Evolutionary conservation across 139 green algal genomes (phyloP), one percentile per base, ranked within the genome.

Genomic region (Auxenochlorella pyrenoidosa): DNA sequence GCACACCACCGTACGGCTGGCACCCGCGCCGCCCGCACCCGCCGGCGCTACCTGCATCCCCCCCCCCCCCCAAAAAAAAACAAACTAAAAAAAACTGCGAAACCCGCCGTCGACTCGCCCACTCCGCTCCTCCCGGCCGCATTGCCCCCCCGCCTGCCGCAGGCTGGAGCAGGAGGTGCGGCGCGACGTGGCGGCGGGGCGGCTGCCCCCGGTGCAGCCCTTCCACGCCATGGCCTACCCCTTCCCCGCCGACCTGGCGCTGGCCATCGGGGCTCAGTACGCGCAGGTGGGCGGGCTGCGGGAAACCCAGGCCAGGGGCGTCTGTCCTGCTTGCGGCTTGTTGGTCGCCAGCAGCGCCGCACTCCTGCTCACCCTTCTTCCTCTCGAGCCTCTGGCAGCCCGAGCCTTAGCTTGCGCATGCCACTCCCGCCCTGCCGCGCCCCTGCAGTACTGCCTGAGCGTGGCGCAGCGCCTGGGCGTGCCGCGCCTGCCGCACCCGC

Each of bases 161-260:
- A 79, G 78, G 43, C 83, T 90, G 41, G 86, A 92, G 89, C 60
- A 75, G 92, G 75, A 95, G 77, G 90, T 97, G n/a, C 77, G 83
- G 59, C 75, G 82, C 1, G 94, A 98, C 76, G 82, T 98, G 34
- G 85, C 88, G 5, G 83, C 60, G 0, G 92, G 92, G 5, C 79
- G 92, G 13, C 83, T 97, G 85, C 96, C 96, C 1, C 88, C 82
- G 40, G 96, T 95, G 87, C 96, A 98, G 91, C 96, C 96, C n/a
- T 98, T 98, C 92, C 96, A 98, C 82, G 96, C 95, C 54, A 97
- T 98, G 91, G 94, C 96, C 0, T 98, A 98, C 88, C 94, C 96
- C 34, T 95, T 98, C 87, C 51, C 83, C 34, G 90, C 94, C 2
- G 91, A 95, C 68, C 92, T 98, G 32, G 93, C 93, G 6, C 88